Percentiles rank a stretch among this genome's conserved stretches.
Conservation (phyloP, 2,329 filamentous ascomycete genomes). For the Rhexocercosporidium sp. region DNA sequence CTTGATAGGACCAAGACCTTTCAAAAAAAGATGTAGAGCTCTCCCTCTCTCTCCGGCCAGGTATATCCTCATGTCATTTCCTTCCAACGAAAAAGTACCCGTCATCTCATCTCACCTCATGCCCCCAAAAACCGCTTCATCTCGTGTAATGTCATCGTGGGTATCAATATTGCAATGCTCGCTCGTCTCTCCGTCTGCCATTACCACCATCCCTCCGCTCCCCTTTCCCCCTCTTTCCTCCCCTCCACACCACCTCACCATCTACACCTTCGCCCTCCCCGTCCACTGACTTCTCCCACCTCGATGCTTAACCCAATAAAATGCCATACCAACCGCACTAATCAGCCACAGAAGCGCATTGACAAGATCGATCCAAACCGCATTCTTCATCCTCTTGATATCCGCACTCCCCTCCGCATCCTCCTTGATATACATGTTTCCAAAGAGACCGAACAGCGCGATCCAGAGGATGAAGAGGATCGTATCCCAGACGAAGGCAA, state of each 20-base stretch:
- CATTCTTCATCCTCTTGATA: slow-evolving; percentile 80
- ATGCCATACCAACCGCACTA: slow-evolving; percentile 58
- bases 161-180: slow-evolving; percentile 6
- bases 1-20: neutral
- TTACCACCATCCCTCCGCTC: slow-evolving; percentile 3
- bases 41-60: neutral
- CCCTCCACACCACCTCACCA: neutral
- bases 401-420: slow-evolving; percentile 66
- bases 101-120: neutral
- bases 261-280: slow-evolving; percentile 60
- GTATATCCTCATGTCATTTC: neutral
- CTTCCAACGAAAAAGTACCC: neutral
- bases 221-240: slow-evolving; percentile 11
- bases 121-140: neutral
- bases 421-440: slow-evolving; percentile 75
- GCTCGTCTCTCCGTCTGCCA: neutral
- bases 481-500: slow-evolving; percentile 70
- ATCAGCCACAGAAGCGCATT: slow-evolving; percentile 79
- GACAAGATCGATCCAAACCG: slow-evolving; percentile 81
- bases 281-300: slow-evolving; percentile 61
- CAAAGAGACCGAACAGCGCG: slow-evolving; percentile 83
- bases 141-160: slow-evolving; percentile 5
- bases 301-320: slow-evolving; percentile 64
- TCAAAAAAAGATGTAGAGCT: neutral
- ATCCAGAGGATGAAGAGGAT: slow-evolving; percentile 81